phyloP scores from a whole-genome alignment of 192 early-diverging fungal species.

The Coemansia sp. region DNA sequence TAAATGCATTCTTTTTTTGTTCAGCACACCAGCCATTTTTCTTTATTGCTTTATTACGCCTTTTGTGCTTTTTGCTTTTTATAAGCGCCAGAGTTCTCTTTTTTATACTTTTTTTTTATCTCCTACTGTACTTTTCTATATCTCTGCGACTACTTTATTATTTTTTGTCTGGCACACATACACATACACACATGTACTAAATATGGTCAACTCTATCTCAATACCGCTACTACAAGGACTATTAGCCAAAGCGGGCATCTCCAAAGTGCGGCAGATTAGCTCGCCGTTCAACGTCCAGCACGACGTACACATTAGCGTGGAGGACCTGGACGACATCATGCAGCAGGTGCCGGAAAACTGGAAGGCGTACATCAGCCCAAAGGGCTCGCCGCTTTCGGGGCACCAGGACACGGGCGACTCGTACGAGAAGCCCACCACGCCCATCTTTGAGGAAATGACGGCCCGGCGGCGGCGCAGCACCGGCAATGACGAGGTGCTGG shows the following conservation, averaged over 20 bases:
- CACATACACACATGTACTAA: background rate
- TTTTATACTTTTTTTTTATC: background rate
- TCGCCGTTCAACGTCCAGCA: constrained; percentile 54
- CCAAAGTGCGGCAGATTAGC: constrained; percentile 45
- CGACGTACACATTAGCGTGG: constrained; percentile 54
- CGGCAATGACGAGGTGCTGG: constrained; percentile 16
- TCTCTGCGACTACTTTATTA: background rate
- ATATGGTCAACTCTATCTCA: constrained; percentile 36
- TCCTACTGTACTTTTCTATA: constrained; percentile 6
- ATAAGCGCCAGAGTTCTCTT: no score
- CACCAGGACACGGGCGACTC: constrained; percentile 15
- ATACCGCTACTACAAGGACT: constrained; percentile 43
- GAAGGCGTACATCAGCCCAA: constrained; percentile 44
- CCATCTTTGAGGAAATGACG: constrained; percentile 44
- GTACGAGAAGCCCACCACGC: constrained; percentile 27
- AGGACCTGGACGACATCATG: constrained; percentile 52
- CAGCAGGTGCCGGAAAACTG: constrained; percentile 41
- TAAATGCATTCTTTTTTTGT: background rate
- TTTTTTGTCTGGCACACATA: background rate
- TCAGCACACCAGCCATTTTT: constrained; percentile 10
- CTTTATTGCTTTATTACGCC: constrained; percentile 9
- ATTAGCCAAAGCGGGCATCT: constrained; percentile 44
- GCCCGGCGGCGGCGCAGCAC: constrained; percentile 27
- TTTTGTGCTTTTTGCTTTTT: constrained; percentile 2
- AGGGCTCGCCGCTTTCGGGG: constrained; percentile 22